These are phyloP conservation scores for Teratosphaeria epicoccoides DNA, from an alignment of 2,329 filamentous ascomycete species.

Conservation along the genomic window DNA sequence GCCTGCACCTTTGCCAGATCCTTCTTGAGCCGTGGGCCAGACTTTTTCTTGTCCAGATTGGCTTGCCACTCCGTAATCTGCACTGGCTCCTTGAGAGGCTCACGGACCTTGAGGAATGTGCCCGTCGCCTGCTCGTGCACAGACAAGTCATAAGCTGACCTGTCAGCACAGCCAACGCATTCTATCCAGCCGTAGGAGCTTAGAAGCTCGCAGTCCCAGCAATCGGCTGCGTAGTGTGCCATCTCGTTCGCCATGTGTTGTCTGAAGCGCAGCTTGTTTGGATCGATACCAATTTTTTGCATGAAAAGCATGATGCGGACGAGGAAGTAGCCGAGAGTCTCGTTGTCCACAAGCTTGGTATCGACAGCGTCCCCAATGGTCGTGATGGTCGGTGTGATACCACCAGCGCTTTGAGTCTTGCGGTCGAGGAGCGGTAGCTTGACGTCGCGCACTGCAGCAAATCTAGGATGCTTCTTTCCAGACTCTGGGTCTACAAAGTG, in stretches of 20 bases:
- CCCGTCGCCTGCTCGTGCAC: conserved; percentile 92
- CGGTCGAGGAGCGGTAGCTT: conserved; percentile 78
- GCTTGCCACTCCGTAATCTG: conserved; percentile 79
- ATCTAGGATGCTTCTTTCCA: conserved; percentile 88
- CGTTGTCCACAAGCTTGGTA: conserved; percentile 79
- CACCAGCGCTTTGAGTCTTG: conserved; percentile 74
- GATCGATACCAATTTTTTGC: conserved; percentile 75
- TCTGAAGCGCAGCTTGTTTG: conserved; percentile 82
- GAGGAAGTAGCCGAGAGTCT: conserved; percentile 95
- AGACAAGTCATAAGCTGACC: conserved; percentile 85
- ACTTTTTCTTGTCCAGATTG: conserved; percentile 88
- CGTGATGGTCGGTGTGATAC: conserved; percentile 63
- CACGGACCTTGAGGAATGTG: conserved; percentile 71
- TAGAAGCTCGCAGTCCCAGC: conserved; percentile 91
- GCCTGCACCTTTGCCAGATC: conserved; percentile 77
- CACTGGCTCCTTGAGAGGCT: conserved; percentile 67
- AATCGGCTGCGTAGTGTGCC: conserved; percentile 93
- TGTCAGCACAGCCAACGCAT: conserved; percentile 92
- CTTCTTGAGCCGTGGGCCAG: conserved; percentile 91
- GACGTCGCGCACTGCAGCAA: conserved; percentile 71
- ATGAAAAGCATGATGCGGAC: conserved; percentile 89
- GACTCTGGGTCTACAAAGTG: conserved; percentile 92
- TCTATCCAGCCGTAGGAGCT: conserved; percentile 96
- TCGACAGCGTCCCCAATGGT: conserved; percentile 79
- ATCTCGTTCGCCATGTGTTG: conserved; percentile 91